phyloP scores from a whole-genome alignment of 805 yeast species.

The Saturnispora sekii region DNA sequence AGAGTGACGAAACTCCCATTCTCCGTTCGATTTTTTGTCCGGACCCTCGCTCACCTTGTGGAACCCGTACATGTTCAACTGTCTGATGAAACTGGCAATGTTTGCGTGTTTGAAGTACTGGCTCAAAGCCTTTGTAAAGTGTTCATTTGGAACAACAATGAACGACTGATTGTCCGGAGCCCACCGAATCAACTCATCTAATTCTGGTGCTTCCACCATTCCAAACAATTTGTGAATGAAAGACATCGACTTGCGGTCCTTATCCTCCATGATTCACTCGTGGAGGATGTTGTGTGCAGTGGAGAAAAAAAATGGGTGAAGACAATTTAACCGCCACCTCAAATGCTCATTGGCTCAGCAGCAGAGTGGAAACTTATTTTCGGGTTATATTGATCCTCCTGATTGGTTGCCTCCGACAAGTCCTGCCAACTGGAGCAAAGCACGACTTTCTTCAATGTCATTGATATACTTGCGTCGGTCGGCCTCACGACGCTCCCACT shows the following conservation, averaged over 20 bases:
- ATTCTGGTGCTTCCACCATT: constrained; percentile 72
- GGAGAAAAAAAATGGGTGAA: too few species aligned
- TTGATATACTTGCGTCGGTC: constrained; percentile 67
- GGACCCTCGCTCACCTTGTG: constrained; percentile 51
- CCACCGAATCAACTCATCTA: constrained; percentile 85
- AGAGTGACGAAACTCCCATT: constrained; percentile 88
- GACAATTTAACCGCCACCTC: not conserved
- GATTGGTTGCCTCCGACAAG: constrained; percentile 36
- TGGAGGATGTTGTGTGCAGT: too few species aligned
- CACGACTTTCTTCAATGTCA: constrained; percentile 70
- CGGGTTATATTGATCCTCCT: constrained; percentile 38
- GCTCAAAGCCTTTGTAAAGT: constrained; percentile 63
- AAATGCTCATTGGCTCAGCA: constrained; percentile 6
- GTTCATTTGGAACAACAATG: constrained; percentile 75
- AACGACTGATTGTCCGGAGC: constrained; percentile 55
- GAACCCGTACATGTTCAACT: constrained; percentile 74
- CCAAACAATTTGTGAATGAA: constrained; percentile 86
- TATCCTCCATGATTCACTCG: constrained; percentile 1
- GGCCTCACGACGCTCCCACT: constrained; percentile 87
- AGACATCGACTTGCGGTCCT: constrained; percentile 8
- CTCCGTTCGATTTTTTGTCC: not conserved
- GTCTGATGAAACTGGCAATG: constrained; percentile 70
- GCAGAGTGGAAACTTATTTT: not conserved
- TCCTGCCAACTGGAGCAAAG: constrained; percentile 78
- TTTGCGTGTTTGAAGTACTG: constrained; percentile 73